Evolutionary conservation across 2,329 filamentous ascomycete genomes (phyloP).

Genomic region (Penicillium brasilianum): DNA sequence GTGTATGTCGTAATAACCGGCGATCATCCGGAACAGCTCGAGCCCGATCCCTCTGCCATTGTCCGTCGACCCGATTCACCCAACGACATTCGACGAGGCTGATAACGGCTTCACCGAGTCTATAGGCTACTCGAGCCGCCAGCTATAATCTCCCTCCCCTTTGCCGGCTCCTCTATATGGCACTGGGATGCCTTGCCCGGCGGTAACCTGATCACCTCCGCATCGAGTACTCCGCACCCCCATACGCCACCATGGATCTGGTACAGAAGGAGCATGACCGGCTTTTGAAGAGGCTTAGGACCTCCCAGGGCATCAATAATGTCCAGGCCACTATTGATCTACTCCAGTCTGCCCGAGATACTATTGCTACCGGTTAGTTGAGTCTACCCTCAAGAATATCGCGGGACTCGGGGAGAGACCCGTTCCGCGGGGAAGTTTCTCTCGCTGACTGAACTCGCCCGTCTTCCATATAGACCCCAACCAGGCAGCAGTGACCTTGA

Average conservation of each 20-base stretch:
- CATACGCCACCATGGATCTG: constrained; percentile 58
- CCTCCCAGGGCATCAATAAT: constrained; percentile 74
- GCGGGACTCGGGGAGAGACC: background rate
- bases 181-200: constrained; percentile 28
- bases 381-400: constrained; percentile 24
- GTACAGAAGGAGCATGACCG: constrained; percentile 76
- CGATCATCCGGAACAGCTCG: constrained; percentile 27
- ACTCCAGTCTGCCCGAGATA: constrained; percentile 73
- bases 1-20: constrained; percentile 25
- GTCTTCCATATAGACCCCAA: constrained; percentile 63
- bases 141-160: background rate
- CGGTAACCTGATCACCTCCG: constrained; percentile 39
- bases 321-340: constrained; percentile 82
- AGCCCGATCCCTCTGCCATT: constrained; percentile 5
- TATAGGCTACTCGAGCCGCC: background rate
- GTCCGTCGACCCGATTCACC: background rate
- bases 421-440: background rate
- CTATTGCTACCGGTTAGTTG: constrained; percentile 70
- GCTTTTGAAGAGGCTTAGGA: constrained; percentile 70
- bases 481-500: constrained; percentile 73
- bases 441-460: constrained; percentile 12
- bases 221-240: constrained; percentile 28
- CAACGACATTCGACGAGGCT: background rate
- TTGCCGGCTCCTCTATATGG: constrained; percentile 30
- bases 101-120: background rate